A percentile compares a stretch with the other conserved stretches of the same genome.
Evolutionary conservation across 352 stramenopile genomes (phyloP).

Genomic region (Phytophthora vignae): DNA sequence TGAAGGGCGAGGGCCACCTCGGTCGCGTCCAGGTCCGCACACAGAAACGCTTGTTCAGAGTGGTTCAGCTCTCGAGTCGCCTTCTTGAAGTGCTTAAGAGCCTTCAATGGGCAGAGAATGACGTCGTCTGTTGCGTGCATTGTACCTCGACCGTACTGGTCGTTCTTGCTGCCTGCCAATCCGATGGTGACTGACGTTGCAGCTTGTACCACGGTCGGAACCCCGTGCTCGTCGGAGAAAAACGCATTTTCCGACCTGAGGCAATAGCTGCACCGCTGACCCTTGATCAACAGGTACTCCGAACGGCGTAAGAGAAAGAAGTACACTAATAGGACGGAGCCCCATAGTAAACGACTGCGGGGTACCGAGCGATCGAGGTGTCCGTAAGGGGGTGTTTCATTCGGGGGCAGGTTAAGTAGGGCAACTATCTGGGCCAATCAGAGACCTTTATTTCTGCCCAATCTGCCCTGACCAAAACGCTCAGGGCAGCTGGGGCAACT

Average conservation of each 20-base stretch:
- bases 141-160: constrained; percentile 5
- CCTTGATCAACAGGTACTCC: not conserved
- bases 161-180: constrained; percentile 6
- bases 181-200: constrained; percentile 9
- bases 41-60: not conserved
- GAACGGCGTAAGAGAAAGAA: constrained; percentile 12
- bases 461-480: no score
- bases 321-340: not conserved
- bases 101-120: not conserved
- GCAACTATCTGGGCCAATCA: no score
- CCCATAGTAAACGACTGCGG: constrained; percentile 3
- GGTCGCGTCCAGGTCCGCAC: not conserved
- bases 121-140: constrained; percentile 2
- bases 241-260: not conserved
- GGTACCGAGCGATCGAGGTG: not conserved
- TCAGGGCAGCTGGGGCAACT: no score
- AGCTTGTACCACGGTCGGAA: not conserved
- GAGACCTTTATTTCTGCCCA: no score
- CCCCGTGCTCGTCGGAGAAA: not conserved
- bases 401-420: no score
- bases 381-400: no score
- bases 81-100: not conserved
- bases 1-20: not conserved
- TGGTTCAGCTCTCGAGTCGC: not conserved
- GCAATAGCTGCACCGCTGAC: not conserved